Conservation (phyloP, 306 rosid genomes). For the Trifolium pratense region DNA sequence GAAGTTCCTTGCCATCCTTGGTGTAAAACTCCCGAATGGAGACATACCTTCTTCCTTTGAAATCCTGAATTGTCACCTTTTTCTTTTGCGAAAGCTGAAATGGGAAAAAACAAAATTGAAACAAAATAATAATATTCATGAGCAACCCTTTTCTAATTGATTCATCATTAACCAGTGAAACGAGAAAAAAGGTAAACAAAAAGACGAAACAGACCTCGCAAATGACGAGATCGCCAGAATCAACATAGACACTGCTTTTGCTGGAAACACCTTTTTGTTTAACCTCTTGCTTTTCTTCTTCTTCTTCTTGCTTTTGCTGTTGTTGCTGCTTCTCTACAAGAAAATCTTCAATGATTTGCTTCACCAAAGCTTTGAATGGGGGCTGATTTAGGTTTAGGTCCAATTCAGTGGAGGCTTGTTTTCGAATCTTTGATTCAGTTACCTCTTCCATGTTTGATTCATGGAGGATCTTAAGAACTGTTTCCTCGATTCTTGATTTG, state of each 20-base stretch:
- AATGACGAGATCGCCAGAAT: constrained; percentile 70
- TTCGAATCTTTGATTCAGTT: constrained; percentile 80
- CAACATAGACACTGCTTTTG: constrained; percentile 67
- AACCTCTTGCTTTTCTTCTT: neutral
- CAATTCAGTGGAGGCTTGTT: constrained; percentile 68
- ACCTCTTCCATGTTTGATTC: constrained; percentile 79
- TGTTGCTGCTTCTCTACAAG: constrained; percentile 55
- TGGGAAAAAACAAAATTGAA: neutral
- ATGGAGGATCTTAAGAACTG: constrained; percentile 66
- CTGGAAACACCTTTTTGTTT: constrained; percentile 19
- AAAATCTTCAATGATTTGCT: constrained; percentile 66
- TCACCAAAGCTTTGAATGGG: constrained; percentile 66
- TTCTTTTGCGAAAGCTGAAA: constrained; percentile 78
- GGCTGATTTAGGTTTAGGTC: constrained; percentile 69
- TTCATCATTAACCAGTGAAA: neutral
- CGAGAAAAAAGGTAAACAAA: neutral
- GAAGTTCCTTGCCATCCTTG: constrained; percentile 82
- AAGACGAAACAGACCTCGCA: constrained; percentile 61
- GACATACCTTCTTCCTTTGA: constrained; percentile 77
- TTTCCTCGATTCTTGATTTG: constrained; percentile 57
- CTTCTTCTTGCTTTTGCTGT: constrained; percentile 5
- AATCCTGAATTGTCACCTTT: constrained; percentile 83
- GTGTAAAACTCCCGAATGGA: constrained; percentile 73
- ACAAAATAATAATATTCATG: neutral
- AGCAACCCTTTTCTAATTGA: neutral